Conservation (phyloP, 2,329 filamentous ascomycete genomes). For the Phaeophleospora eucalypticola region DNA sequence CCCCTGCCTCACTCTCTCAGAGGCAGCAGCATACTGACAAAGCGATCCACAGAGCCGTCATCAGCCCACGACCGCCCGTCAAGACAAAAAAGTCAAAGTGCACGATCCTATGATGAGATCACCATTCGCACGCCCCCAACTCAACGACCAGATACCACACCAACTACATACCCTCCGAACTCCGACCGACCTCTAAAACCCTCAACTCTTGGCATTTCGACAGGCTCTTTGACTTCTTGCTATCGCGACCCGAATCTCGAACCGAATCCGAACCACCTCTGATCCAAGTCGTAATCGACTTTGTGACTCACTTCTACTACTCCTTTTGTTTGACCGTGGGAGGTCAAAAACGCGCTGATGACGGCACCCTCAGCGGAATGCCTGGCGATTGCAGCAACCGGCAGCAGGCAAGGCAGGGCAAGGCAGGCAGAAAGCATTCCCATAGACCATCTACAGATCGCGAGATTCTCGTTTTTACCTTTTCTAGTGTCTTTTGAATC, state of each 20-base stretch:
- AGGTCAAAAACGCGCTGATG: constrained; percentile 1
- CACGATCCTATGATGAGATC: constrained; percentile 55
- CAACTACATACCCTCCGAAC: background rate
- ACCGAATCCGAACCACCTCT: no score
- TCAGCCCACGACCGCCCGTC: constrained; percentile 61
- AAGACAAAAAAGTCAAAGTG: constrained; percentile 65
- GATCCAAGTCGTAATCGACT: no score
- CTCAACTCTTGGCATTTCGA: no score
- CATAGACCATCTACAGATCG: constrained; percentile 2
- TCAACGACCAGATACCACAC: constrained; percentile 1
- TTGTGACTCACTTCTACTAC: no score
- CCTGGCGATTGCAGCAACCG: background rate
- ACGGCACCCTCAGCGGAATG: constrained; percentile 3
- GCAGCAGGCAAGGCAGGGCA: background rate
- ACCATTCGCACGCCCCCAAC: background rate
- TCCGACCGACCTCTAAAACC: no score
- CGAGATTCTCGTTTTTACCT: no score
- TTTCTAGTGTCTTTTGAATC: no score
- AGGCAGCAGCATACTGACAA: background rate
- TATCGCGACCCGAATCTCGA: background rate
- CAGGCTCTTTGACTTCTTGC: no score
- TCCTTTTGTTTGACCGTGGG: constrained; percentile 6
- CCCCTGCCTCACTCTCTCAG: background rate
- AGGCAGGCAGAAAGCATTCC: background rate
- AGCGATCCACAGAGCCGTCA: constrained; percentile 55